Evolutionary conservation across 345 rosid genomes (phyloP), one percentile per base, ranked within the genome.

Genomic region (Kernera saxatilis): DNA sequence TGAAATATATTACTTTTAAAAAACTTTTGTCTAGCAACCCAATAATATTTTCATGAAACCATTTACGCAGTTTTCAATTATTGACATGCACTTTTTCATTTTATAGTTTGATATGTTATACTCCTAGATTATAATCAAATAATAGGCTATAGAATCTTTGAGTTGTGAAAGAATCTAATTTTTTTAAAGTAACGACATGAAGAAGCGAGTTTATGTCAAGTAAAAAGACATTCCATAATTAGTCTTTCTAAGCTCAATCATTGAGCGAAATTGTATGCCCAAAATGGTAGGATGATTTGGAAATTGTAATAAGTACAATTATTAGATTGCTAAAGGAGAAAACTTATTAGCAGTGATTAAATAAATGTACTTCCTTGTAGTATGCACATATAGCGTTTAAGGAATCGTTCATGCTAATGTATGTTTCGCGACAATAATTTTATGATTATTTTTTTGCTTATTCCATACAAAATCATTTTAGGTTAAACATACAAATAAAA

Each of bases 121-220:
- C 8, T 49, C 36, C 1, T 53, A 52, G 23, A 19, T 12, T 32
- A n/a, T 48, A 48, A 73, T 56, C 41, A 48, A 49, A 30, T 49
- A 49, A 30, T 49, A 49, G 37, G 39, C 46, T 62, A 22, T 39
- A 56, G 55, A 36, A 51, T 68, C 56, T 61, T 67, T 54, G 41
- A 45, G 41, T 62, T 69, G 41, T 69, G 60, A 45, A 54, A 63
- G 70, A 75, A 69, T 62, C 65, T 62, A 14, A 1, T 5, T 1
- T 18, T 65, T 27, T 6, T 18, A 51, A 44, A 70, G 68, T 73
- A 80, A 78, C 70, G 77, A 82, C 74, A 75, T 67, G 82, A 76
- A 63, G 74, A 76, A 69, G 53, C 8, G 75, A 76, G 25, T 30
- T 76, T 69, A 70, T 62, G 75, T 69, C 65, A 76, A 76, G 65